phyloP scores from a whole-genome alignment of 495 filamentous ascomycete species.

The Trichocladium uniseriatum region DNA sequence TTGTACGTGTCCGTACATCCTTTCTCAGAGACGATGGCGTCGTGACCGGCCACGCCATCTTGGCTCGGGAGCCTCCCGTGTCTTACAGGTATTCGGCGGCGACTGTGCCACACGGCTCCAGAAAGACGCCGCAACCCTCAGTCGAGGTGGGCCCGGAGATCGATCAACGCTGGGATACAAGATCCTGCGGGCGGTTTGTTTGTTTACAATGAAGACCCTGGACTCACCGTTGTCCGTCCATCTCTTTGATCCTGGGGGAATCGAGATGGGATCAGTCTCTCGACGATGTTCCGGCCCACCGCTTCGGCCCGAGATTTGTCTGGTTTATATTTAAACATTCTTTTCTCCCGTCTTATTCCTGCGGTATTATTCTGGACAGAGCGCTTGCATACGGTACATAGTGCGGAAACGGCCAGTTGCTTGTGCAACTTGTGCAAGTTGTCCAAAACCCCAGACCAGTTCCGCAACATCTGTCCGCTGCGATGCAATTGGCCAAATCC shows the following conservation, averaged over 20 bases:
- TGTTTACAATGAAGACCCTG: too few species aligned
- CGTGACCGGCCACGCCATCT: too few species aligned
- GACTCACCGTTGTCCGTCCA: neutral
- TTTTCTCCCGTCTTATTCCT: conserved; percentile 3
- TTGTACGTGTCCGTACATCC: too few species aligned
- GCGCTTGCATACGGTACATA: too few species aligned
- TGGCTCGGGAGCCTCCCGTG: too few species aligned
- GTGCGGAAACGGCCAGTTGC: too few species aligned
- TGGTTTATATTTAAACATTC: neutral
- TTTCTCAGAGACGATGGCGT: too few species aligned
- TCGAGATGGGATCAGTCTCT: too few species aligned
- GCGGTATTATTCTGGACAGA: too few species aligned
- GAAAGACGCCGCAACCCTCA: neutral
- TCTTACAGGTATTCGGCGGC: too few species aligned
- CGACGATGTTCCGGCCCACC: too few species aligned
- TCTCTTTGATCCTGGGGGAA: neutral
- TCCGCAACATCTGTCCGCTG: neutral
- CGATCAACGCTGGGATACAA: neutral
- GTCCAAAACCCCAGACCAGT: neutral
- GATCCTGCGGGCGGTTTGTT: neutral
- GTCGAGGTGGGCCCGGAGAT: neutral
- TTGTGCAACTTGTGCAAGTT: too few species aligned
- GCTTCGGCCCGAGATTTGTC: neutral
- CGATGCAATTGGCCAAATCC: neutral
- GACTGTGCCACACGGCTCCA: conserved; percentile 9